Evolutionary conservation across 1,284 basidiomycete genomes (phyloP).

Genomic region (Ustilago esculenta): DNA sequence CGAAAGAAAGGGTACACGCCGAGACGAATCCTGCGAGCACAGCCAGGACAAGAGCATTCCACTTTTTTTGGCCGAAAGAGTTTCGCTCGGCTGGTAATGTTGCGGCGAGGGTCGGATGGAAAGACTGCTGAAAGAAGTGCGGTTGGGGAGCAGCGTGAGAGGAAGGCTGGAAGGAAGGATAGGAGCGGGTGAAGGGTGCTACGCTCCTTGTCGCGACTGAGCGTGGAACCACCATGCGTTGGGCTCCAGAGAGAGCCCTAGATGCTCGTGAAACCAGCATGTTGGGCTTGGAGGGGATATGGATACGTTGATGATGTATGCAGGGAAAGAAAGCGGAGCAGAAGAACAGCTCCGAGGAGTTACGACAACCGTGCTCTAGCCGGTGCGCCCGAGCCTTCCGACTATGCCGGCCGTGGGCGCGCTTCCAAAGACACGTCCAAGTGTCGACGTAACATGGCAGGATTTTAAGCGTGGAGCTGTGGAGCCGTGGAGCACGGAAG

Average conservation of each 20-base stretch:
- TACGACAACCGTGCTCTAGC: too few species aligned
- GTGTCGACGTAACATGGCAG: too few species aligned
- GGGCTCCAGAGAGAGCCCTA: not conserved
- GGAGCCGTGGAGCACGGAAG: too few species aligned
- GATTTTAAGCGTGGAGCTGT: too few species aligned
- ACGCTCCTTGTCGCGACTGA: slow-evolving; percentile 6
- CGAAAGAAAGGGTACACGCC: not conserved
- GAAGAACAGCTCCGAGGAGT: too few species aligned
- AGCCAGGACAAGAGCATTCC: not conserved
- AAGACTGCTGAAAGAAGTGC: slow-evolving; percentile 28
- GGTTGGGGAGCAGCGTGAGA: not conserved
- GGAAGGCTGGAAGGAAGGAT: slow-evolving; percentile 15
- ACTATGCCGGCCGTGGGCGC: too few species aligned
- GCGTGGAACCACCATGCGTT: not conserved
- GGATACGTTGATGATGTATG: too few species aligned
- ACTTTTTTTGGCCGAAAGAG: not conserved
- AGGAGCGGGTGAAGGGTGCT: slow-evolving; percentile 20
- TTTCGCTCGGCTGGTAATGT: not conserved
- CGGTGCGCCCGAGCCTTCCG: too few species aligned
- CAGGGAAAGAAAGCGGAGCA: too few species aligned
- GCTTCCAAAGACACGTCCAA: too few species aligned
- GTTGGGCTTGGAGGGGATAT: not conserved
- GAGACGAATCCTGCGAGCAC: slow-evolving; percentile 11
- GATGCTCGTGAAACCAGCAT: slow-evolving; percentile 2
- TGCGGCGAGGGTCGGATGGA: slow-evolving; percentile 5